A percentile compares a stretch with the other conserved stretches of the same genome.
Evolutionary conservation across 2,329 filamentous ascomycete genomes (phyloP).

Genomic region (Cladophialophora exuberans): DNA sequence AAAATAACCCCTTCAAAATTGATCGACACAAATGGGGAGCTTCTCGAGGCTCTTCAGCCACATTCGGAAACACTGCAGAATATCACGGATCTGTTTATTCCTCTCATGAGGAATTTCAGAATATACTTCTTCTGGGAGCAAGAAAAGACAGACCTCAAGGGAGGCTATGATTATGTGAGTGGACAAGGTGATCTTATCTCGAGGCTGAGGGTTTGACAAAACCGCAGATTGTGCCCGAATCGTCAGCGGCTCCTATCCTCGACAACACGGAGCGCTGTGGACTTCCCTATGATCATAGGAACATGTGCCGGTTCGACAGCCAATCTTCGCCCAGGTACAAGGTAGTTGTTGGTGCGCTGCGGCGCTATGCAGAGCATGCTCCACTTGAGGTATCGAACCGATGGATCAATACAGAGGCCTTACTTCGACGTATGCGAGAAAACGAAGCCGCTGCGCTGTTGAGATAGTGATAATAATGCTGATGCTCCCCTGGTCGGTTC

Average conservation of each 20-base stretch:
- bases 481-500: too few species aligned
- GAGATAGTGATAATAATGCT: neutral
- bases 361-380: neutral
- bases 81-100: slow-evolving; percentile 41
- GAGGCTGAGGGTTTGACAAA: too few species aligned
- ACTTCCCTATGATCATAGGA: slow-evolving; percentile 38
- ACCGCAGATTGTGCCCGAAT: slow-evolving; percentile 34
- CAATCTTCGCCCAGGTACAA: neutral
- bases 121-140: slow-evolving; percentile 48
- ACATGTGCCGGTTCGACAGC: slow-evolving; percentile 38
- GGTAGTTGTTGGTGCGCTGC: neutral
- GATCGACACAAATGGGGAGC: neutral
- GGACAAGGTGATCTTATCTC: too few species aligned
- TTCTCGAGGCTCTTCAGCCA: neutral
- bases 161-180: slow-evolving; percentile 38
- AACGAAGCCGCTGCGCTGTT: slow-evolving; percentile 7
- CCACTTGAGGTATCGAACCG: neutral
- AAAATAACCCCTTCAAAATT: neutral
- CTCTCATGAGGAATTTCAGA: slow-evolving; percentile 42
- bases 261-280: slow-evolving; percentile 43
- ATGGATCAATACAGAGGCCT: slow-evolving; percentile 2
- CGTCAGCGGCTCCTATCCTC: slow-evolving; percentile 39
- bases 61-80: neutral
- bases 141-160: slow-evolving; percentile 41
- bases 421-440: slow-evolving; percentile 7